A percentile compares a stretch with the other conserved stretches of the same genome.
Conservation (phyloP, 805 yeast genomes). For the Jamesozyma gamospora region DNA sequence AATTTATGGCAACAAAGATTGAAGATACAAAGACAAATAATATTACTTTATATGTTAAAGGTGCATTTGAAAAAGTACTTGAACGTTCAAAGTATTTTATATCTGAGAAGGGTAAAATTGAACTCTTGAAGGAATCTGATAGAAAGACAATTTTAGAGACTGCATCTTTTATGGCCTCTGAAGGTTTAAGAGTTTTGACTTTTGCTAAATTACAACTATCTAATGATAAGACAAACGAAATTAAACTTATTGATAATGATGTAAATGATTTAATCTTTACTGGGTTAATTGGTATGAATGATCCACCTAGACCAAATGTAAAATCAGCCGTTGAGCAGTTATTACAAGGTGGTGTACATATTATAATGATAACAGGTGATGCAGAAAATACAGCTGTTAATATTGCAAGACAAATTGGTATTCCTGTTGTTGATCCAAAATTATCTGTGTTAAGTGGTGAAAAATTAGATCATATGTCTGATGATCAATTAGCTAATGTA, state of each 20-base stretch:
- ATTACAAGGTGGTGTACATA: slow-evolving; percentile 88
- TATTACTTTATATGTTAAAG: slow-evolving; percentile 63
- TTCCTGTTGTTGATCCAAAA: slow-evolving; percentile 56
- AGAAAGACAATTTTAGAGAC: slow-evolving; percentile 39
- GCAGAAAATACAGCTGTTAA: slow-evolving; percentile 76
- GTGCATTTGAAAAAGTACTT: slow-evolving; percentile 75
- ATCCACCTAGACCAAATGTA: slow-evolving; percentile 91
- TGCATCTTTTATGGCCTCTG: slow-evolving; percentile 58
- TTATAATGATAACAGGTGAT: slow-evolving; percentile 97
- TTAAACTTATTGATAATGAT: slow-evolving; percentile 23
- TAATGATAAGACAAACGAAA: slow-evolving; percentile 27
- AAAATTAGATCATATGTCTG: slow-evolving; percentile 61
- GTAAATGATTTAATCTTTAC: slow-evolving; percentile 61
- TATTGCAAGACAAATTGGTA: slow-evolving; percentile 84
- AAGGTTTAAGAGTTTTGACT: slow-evolving; percentile 79
- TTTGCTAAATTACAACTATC: slow-evolving; percentile 38
- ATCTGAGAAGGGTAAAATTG: slow-evolving; percentile 47
- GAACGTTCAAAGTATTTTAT: slow-evolving; percentile 47
- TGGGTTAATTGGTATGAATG: slow-evolving; percentile 92
- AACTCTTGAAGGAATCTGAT: slow-evolving; percentile 45
- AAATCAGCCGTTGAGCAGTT: slow-evolving; percentile 61
- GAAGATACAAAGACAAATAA: slow-evolving; percentile 49
- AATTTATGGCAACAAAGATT: slow-evolving; percentile 72
- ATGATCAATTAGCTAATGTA: slow-evolving; percentile 59
- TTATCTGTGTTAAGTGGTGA: slow-evolving; percentile 77